These are phyloP conservation scores for Coemansia aciculifera DNA, from an alignment of 192 early-diverging fungal species.

Conservation along the genomic window DNA sequence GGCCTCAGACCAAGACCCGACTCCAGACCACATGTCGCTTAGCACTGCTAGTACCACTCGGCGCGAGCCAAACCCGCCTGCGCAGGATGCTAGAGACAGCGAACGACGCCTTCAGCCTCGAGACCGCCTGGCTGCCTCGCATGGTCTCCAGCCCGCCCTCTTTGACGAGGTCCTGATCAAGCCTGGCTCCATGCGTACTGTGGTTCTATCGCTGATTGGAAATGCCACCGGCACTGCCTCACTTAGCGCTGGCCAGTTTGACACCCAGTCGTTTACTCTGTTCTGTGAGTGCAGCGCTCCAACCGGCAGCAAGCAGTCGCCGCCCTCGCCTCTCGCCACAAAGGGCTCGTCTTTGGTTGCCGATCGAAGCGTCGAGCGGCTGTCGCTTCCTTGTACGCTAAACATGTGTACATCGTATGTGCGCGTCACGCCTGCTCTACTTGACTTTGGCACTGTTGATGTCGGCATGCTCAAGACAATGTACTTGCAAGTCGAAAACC, in stretches of 20 bases:
- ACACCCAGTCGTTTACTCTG: conserved; percentile 68
- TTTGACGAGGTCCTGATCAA: conserved; percentile 82
- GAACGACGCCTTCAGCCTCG: conserved; percentile 10
- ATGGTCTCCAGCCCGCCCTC: conserved; percentile 26
- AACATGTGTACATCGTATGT: conserved; percentile 92
- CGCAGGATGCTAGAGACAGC: neutral
- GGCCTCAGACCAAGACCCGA: neutral
- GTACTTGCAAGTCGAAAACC: conserved; percentile 78
- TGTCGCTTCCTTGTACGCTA: conserved; percentile 84
- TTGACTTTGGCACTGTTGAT: conserved; percentile 96
- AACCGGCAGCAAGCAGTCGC: conserved; percentile 31
- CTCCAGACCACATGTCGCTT: neutral
- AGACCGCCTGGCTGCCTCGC: neutral
- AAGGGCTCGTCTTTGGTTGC: conserved; percentile 51
- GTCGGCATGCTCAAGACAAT: conserved; percentile 89
- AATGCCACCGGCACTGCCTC: conserved; percentile 19
- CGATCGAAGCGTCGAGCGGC: conserved; percentile 54
- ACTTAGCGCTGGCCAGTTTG: conserved; percentile 72
- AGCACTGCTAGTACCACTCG: neutral
- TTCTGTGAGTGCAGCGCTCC: conserved; percentile 60
- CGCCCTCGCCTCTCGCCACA: conserved; percentile 19
- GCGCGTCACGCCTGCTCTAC: conserved; percentile 74
- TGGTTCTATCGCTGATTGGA: conserved; percentile 74
- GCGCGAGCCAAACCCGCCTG: neutral
- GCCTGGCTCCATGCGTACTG: conserved; percentile 78